Evolutionary conservation across 2,329 filamentous ascomycete genomes (phyloP), one percentile per base, ranked within the genome.

Genomic region (Fusarium sp.): DNA sequence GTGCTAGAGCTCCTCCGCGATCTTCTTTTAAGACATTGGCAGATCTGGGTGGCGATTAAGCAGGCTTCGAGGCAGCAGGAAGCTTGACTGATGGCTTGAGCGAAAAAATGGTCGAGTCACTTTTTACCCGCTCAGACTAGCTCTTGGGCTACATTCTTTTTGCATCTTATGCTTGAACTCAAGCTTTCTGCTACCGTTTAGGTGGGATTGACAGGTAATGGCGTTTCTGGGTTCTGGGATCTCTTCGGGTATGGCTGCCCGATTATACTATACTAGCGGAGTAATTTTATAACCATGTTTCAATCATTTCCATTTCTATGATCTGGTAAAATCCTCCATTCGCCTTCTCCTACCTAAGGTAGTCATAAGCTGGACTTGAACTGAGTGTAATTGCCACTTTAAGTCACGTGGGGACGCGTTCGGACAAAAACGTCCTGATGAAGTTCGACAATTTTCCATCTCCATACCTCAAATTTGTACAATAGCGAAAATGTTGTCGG

Each of bases 1-100:
- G 72, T n/a, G 71, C 72, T 15, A 72, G 59, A 47, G 76, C 75
- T 11, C 76, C 78, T 18, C 79, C 78, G 27, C 80, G 79, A 57
- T 67, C 83, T 40, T 73, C 77, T 2, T 86, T 87, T 74, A 85
- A 81, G 79, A 89, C 87, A 3, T 70, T 89, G 77, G 84, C 87
- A 10, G 87, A 89, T 70, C 72, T 89, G 63, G 82, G 81, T 40
- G 67, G 66, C 6, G 77, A 80, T 25, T 77, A 53, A 72, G 43
- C 16, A 25, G 24, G 18, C 34, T n/a, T 38, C 18, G 10, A 38
- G 18, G 34, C 34, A 38, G 34, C 34, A 38, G 34, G 34, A n/a
- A n/a, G 34, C 34, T 38, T 38, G 34, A 38, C 34, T 38, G 18
- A 38, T 30, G 29, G 18, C 10, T 38, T n/a, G 3, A 38, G 34